A percentile compares a stretch with the other conserved stretches of the same genome.
Conservation (phyloP, 1,139 yeast species). For the Yamadazyma songkhlaensis region DNA sequence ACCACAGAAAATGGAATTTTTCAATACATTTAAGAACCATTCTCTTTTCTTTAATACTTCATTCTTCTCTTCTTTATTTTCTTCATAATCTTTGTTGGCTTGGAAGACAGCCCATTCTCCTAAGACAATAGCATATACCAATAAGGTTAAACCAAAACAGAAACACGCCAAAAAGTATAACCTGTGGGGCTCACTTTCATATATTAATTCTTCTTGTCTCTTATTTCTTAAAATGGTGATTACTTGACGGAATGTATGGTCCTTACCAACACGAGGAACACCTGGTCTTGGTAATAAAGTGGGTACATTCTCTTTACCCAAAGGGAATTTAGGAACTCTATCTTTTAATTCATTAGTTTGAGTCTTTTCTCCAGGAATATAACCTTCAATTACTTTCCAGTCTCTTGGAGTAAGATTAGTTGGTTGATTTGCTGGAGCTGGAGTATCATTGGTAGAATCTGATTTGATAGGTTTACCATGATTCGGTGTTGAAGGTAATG, state of each 20-base stretch:
- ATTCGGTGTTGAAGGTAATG: slow-evolving; percentile 1
- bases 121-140: slow-evolving; percentile 63
- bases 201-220: slow-evolving; percentile 67
- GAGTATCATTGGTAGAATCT: no score
- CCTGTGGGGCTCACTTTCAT: slow-evolving; percentile 82
- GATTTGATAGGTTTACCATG: no score
- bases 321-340: slow-evolving; percentile 61
- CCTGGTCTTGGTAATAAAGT: slow-evolving; percentile 71
- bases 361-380: slow-evolving; percentile 59
- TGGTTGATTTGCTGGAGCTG: background rate
- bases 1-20: slow-evolving; percentile 35
- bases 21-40: slow-evolving; percentile 30
- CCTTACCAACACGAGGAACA: slow-evolving; percentile 65
- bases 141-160: slow-evolving; percentile 64
- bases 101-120: slow-evolving; percentile 58
- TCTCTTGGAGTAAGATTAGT: slow-evolving; percentile 35
- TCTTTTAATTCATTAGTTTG: slow-evolving; percentile 49
- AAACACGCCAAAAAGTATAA: slow-evolving; percentile 69
- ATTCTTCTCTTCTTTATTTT: slow-evolving; percentile 49
- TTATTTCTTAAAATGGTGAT: slow-evolving; percentile 56
- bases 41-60: slow-evolving; percentile 36
- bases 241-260: slow-evolving; percentile 60
- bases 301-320: slow-evolving; percentile 64
- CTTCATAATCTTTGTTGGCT: slow-evolving; percentile 55
- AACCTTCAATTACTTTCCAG: slow-evolving; percentile 45